Base-by-base conservation (phyloP, 257 asterid species). In the Nicotiana sylvestris region DNA sequence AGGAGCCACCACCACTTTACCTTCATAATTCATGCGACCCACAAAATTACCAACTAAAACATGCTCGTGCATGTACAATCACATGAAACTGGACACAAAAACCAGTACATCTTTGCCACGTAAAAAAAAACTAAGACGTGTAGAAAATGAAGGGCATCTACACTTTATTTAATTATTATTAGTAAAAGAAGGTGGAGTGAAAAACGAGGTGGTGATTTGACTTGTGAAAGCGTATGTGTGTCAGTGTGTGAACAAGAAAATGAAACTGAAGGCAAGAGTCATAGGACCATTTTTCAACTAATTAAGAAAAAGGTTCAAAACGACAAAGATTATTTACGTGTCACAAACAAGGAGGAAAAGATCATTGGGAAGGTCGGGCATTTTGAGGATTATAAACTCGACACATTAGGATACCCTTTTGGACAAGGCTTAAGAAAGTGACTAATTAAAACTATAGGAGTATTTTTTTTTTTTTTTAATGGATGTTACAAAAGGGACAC, bases 241-340 rank as follows among this genome's bases (percentile, higher is more conserved):
- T 76, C 46, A 76, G 80, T 76, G 80, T 76, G 64, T 76, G 64
- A 76, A 76, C 43, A 29, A 17, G 39, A 46, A 74, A 27, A 49
- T 37, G 0, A 74, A 49, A 25, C 58, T 46, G 39, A 74, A 51
- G 18, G 16, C 27, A 51, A 74, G 3, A 74, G 80, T 49, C 62
- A 13, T 6, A 49, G 80, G 79, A 74, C 62, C 62, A 74, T 74
- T 74, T 74, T 49, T 30, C 80, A 49, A 74, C 80, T 74, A 6
- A 21, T 21, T 21, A 3, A 10, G 13, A 83, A 81, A 66, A 81
- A 77, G 61, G 84, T 69, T 8, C 7, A 85, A 62, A 9, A 35
- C 11, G 88, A 86, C 85, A 79, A 39, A 68, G 79, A 85, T 83
- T 43, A 85, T 83, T 25, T 69, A 79, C 86, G 82, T 66, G 86